These are phyloP conservation scores for Begonia loranthoides DNA, from an alignment of 306 rosid genomes.

Conservation along the genomic window DNA sequence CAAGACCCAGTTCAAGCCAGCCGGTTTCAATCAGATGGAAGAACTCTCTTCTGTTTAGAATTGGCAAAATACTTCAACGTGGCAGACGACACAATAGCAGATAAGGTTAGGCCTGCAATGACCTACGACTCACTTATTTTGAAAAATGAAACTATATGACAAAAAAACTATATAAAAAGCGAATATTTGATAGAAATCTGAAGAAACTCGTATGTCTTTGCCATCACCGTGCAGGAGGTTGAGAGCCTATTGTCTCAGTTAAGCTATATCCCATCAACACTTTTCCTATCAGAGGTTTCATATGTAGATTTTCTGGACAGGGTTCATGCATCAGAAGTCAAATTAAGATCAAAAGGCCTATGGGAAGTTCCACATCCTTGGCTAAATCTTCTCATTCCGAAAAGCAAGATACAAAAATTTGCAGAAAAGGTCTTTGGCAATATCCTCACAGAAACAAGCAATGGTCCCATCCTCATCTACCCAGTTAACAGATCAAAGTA, in stretches of 20 bases:
- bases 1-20: slow-evolving; percentile 80
- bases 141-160: not conserved
- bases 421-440: slow-evolving; percentile 72
- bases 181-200: not conserved
- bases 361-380: slow-evolving; percentile 99
- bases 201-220: slow-evolving; percentile 5
- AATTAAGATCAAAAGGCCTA: slow-evolving; percentile 73
- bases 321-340: slow-evolving; percentile 76
- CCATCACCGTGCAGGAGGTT: slow-evolving; percentile 47
- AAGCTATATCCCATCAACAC: slow-evolving; percentile 66
- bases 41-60: slow-evolving; percentile 74
- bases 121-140: slow-evolving; percentile 6
- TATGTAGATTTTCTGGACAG: slow-evolving; percentile 76
- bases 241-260: slow-evolving; percentile 28
- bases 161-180: not conserved
- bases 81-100: slow-evolving; percentile 19
- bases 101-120: slow-evolving; percentile 33
- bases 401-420: slow-evolving; percentile 62
- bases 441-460: slow-evolving; percentile 61
- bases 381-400: slow-evolving; percentile 91
- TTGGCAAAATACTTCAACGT: slow-evolving; percentile 66
- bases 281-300: slow-evolving; percentile 61
- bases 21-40: slow-evolving; percentile 81
- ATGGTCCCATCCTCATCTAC: slow-evolving; percentile 81
- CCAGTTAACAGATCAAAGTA: slow-evolving; percentile 87